Evolutionary conservation across 768 basidiomycete species (phyloP), one percentile per base, ranked within the genome.

Genomic region (Tubosaeta brunneosetosa): DNA sequence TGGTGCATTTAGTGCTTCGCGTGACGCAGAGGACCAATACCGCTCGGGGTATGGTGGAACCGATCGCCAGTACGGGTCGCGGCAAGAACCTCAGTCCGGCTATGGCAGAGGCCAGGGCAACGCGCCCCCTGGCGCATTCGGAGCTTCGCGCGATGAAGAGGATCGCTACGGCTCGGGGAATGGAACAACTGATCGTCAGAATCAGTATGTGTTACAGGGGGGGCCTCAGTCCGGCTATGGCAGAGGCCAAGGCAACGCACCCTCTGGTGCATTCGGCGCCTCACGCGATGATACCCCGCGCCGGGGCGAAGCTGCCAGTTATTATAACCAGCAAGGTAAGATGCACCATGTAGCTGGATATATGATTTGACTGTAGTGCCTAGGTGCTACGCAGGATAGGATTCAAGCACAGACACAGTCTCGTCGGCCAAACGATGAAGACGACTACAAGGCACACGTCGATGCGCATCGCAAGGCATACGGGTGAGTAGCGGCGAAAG

Each of bases 381-480:
- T 22, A 65, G 62, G 57, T n/a, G 61, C 65, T 22, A 65, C 66
- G 6, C 53, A 55, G 0, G 56, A 59, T 22, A 66, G 19, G 34
- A 59, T 63, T n/a, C 53, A 68, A 43, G 26, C 53, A 0, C 60
- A 61, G 19, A 8, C 19, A 7, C 60, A 51, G 50, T 47, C 53
- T 43, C 50, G 38, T 22, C 52, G 17, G 7, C 25, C 25, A 29
- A 38, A 32, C 4, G 26, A 58, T 12, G 44, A 55, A 0, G 61
- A 58, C 3, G 45, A 54, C 13, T 61, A 66, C 46, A 50, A 45
- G 14, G 13, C 57, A 1, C 68, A 66, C 0, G 47, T 59, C 2
- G 61, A 64, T 17, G 66, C 67, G n/a, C 68, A 68, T 22, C 53
- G 51, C 7, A 68, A 66, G 33, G 68, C 69, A 32, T 70, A 68